Base-by-base conservation (phyloP, 2,329 filamentous ascomycete species). In the Hyphodiscus sp. region DNA sequence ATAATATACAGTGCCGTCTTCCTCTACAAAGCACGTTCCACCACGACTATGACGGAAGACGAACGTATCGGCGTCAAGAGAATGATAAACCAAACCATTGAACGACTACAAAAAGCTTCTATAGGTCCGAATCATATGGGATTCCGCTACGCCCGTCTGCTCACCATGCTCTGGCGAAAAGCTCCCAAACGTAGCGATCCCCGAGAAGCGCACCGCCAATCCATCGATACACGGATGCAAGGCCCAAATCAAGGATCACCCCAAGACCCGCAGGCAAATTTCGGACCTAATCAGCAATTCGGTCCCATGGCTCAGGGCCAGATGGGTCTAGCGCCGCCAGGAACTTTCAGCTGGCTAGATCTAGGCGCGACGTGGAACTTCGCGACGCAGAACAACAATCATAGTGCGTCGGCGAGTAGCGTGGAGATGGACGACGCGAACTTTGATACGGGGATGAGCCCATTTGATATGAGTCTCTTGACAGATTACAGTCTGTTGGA, bases 1-100 rank as follows among this genome's bases (percentile, higher is more conserved):
- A 71, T 74, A 33, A 84, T 85, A 20, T 85, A 85, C 63, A 80
- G 79, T 0, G 81, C 82, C 1, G 81, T 84, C 1, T 85, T 85
- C 57, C 65, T 85, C 5, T 85, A 84, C 71, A 85, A 86, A 69
- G 79, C 33, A 72, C 82, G 52, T 78, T 84, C 44, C 73, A 74
- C 46, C 76, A 77, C 47, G 20, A 50, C 47, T 5, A 50, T 50
- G 53, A 54, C 56, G 9, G 54, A 59, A 38, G 57, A 59, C 19
- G 57, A 59, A 41, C 51, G 55, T 42, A 72, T 71, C n/a, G 74
- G 74, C 16, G 76, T 85, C 8, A 78, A 78, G 19, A 75, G 77
- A 30, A 73, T 83, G 53, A 80, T 86, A 45, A 74, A 74, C 42
- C 76, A 76, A 53, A 82, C 81, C 2, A 82, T 82, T 38, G 74